Conservation (phyloP, 768 basidiomycete genomes). For the Hemileccinum rubropunctum region DNA sequence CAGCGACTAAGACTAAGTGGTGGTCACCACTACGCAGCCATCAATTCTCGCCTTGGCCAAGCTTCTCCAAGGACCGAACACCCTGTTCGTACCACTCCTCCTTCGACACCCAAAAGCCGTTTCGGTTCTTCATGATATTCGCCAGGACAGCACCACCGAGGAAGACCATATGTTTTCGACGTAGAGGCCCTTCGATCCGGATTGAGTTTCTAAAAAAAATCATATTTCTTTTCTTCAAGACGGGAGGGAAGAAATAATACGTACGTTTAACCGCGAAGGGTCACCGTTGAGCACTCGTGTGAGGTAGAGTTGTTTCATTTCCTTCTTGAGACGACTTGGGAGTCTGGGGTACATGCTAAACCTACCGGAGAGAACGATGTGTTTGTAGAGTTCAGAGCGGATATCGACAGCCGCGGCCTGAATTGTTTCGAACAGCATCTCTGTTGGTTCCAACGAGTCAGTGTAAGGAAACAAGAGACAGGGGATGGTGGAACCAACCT, state of each 20-base stretch:
- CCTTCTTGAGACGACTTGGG: constrained; percentile 95
- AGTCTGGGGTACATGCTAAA: constrained; percentile 99
- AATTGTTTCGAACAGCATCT: constrained; percentile 96
- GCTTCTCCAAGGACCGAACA: constrained; percentile 75
- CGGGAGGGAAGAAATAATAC: constrained; percentile 36
- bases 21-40: no score
- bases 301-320: constrained; percentile 99
- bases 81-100: constrained; percentile 98
- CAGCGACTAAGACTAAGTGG: no score
- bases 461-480: neutral
- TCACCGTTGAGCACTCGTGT: constrained; percentile 85
- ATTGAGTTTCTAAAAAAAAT: constrained; percentile 97
- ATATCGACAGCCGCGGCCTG: constrained; percentile 88
- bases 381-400: constrained; percentile 92
- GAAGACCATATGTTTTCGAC: constrained; percentile 99
- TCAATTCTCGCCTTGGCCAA: constrained; percentile 63
- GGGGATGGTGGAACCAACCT: constrained; percentile 64
- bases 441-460: constrained; percentile 36
- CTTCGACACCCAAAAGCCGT: constrained; percentile 93
- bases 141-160: constrained; percentile 97
- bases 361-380: constrained; percentile 95
- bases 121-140: constrained; percentile 94
- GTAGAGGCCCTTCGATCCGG: constrained; percentile 95
- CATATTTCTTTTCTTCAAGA: no score
- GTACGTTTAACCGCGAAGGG: constrained; percentile 78